Base-by-base conservation (phyloP, 1,284 basidiomycete species). In the Cystobasidium sp. region DNA sequence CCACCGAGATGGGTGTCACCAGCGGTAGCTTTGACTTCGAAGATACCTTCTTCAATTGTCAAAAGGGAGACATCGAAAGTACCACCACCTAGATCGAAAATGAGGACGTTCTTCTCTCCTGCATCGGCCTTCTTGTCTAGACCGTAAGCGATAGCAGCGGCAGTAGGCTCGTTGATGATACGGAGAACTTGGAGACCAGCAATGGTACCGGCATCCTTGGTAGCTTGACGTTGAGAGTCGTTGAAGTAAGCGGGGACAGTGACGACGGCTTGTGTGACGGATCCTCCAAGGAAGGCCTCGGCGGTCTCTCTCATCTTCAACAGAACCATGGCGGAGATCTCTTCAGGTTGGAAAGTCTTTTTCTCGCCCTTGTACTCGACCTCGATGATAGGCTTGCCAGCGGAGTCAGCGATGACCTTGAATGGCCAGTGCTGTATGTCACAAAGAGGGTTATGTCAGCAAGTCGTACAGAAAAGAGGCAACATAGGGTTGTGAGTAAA, bases 1-100 rank as follows among this genome's bases (percentile, higher is more conserved):
- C 96, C 95, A 86, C 95, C 95, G 84, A 98, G 87, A 85, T 98
- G 95, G 77, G 95, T 99, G 86, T 98, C 96, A 88, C 95, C 96
- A 77, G 96, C 95, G 77, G 95, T 98, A 76, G 96, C 94, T 87
- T 97, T 97, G 85, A 98, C 95, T 85, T 97, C 95, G 86, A 98
- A 99, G 85, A 99, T 95, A 84, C 94, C 95, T 85, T 97, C 95
- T 84, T 97, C 94, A 78, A 98, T 97, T 77, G 94, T 96, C 79
- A 99, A 85, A 76, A 99, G 92, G 47, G 95, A 98, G 44, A 98
- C 96, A 90, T 98, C 96, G 84, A 98, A 98, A 59, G 95, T 98
- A 87, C 95, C 95, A 87, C 96, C 96, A 79, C 95, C 96, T 67
- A 98, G 89, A 87, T 99, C 96, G 86, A 97, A 98, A 84, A 99